These are phyloP conservation scores for Blakeslea trispora DNA, from an alignment of 371 early-diverging fungal species.

Conservation along the genomic window DNA sequence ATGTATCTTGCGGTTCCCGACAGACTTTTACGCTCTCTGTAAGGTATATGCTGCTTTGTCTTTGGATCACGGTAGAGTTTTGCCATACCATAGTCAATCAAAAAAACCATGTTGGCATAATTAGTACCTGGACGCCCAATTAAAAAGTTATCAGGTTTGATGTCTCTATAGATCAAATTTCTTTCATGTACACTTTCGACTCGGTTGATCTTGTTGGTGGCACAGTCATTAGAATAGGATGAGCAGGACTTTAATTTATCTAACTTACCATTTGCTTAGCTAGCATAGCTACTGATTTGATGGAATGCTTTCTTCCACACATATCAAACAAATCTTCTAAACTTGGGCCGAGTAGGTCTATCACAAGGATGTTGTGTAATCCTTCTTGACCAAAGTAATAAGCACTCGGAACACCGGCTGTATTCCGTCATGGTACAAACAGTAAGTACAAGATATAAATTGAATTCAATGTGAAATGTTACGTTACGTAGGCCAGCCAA, in stretches of 20 bases:
- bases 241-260: not conserved
- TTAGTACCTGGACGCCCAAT: conserved; percentile 78
- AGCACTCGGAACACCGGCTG: conserved; percentile 83
- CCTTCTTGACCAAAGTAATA: conserved; percentile 97
- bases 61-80: conserved; percentile 91
- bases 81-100: conserved; percentile 96
- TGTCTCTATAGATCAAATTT: conserved; percentile 98
- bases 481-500: conserved; percentile 75
- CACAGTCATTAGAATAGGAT: not conserved
- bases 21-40: conserved; percentile 84
- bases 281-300: conserved; percentile 93
- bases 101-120: conserved; percentile 64
- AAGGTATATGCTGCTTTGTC: conserved; percentile 90
- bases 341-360: conserved; percentile 95
- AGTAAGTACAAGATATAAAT: conserved; percentile 65
- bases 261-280: conserved; percentile 92
- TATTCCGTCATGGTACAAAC: not conserved
- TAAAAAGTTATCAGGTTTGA: conserved; percentile 99
- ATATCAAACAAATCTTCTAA: conserved; percentile 96
- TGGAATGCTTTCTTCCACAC: conserved; percentile 86
- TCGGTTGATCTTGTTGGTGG: conserved; percentile 78
- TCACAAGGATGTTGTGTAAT: conserved; percentile 90
- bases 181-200: conserved; percentile 97
- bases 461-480: conserved; percentile 23
- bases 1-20: conserved; percentile 97